Conservation (phyloP, 1,284 basidiomycete species). For the Malassezia japonica region DNA sequence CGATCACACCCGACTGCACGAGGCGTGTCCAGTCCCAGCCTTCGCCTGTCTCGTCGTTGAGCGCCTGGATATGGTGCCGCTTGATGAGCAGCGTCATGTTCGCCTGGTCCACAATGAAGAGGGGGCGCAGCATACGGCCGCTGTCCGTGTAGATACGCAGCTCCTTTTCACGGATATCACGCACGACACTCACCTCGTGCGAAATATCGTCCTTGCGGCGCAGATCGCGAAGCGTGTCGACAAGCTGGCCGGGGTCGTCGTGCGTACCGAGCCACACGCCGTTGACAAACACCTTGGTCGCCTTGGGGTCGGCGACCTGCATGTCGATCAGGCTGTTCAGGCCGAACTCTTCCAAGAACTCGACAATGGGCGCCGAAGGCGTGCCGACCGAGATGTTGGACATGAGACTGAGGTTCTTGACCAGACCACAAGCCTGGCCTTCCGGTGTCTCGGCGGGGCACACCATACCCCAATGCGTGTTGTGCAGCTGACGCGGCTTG, state of each 20-base stretch:
- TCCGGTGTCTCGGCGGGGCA: slow-evolving; percentile 92
- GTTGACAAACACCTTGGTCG: slow-evolving; percentile 95
- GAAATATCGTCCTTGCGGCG: slow-evolving; percentile 91
- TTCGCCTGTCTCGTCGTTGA: slow-evolving; percentile 50
- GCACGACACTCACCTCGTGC: slow-evolving; percentile 88
- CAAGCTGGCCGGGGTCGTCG: slow-evolving; percentile 80
- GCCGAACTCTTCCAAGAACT: slow-evolving; percentile 96
- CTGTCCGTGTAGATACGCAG: slow-evolving; percentile 90
- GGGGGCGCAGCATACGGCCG: slow-evolving; percentile 86
- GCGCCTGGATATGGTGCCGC: slow-evolving; percentile 73
- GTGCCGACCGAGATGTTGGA: slow-evolving; percentile 95
- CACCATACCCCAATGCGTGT: slow-evolving; percentile 99
- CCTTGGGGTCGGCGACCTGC: slow-evolving; percentile 35
- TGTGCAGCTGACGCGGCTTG: slow-evolving; percentile 96
- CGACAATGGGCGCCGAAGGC: slow-evolving; percentile 87
- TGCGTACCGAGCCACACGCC: slow-evolving; percentile 99
- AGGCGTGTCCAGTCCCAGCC: slow-evolving; percentile 70
- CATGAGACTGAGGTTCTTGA: slow-evolving; percentile 98
- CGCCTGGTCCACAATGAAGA: slow-evolving; percentile 85
- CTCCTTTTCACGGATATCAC: slow-evolving; percentile 92
- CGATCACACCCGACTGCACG: slow-evolving; percentile 77
- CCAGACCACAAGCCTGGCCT: slow-evolving; percentile 96
- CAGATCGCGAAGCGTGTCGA: slow-evolving; percentile 83
- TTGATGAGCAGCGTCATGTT: slow-evolving; percentile 64
- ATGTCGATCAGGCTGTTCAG: slow-evolving; percentile 43